Evolutionary conservation across 495 filamentous ascomycete species (phyloP), one percentile per base, ranked within the genome.

Genomic region (Hypomontagnella submonticulosa): DNA sequence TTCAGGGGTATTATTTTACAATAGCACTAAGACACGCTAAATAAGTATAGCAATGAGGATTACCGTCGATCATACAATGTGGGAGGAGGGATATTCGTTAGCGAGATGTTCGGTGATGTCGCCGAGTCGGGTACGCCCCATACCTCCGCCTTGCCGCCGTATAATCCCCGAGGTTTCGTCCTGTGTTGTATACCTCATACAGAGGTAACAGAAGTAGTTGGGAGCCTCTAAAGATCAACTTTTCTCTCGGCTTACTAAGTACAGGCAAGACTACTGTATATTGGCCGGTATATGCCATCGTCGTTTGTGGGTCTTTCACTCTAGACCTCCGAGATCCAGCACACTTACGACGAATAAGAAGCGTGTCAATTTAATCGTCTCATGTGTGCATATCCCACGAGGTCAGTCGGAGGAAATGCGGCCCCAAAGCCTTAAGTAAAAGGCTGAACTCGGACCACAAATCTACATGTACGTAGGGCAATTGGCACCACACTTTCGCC

Each of bases 231-330:
- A 6, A 57, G 33, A 33, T 37, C 33, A 33, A 5, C 27, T 18
- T 43, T n/a, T 20, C 36, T 44, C 42, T 3, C 19, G 43, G 42
- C 54, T 63, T 63, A 68, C 54, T 68, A 68, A 57, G 59, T 58
- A 51, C 58, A 63, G 41, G 7, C 41, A 37, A 56, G 13, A 12
- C 34, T 55, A 36, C 48, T 15, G 42, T 60, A 59, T 52, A 60
- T 59, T 47, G 54, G 27, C 32, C 55, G 65, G 55, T 69, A 48
- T 60, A 61, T 64, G 55, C 60, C 19, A 12, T 61, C 11, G 0
- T 48, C 7, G 13, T 42, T 2, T 59, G 19, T 43, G 44, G 43
- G 61, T 55, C 50, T 37, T 53, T 32, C 27, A 41, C 50, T 55
- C 13, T 46, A 59, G 43, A 54, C 33, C 36, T 46, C 33, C 42